A percentile compares a stretch with the other conserved stretches of the same genome.
Conservation (phyloP, 495 filamentous ascomycete species). For the Aspergillus carlsbadensis region DNA sequence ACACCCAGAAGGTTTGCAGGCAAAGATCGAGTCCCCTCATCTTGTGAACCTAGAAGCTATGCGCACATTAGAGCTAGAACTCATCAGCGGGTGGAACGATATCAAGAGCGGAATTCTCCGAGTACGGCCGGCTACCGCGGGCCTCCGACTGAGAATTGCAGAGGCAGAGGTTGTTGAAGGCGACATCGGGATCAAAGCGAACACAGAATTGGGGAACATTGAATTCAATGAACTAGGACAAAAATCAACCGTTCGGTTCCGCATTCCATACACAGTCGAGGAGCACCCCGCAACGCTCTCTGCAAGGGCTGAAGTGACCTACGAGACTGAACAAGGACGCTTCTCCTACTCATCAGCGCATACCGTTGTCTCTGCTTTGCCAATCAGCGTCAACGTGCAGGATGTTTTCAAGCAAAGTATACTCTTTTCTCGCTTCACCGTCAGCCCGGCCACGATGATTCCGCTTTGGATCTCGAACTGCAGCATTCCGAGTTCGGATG, state of each 20-base stretch:
- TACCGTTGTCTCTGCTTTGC: conserved; percentile 66
- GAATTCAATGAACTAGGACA: conserved; percentile 54
- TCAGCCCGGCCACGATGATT: conserved; percentile 71
- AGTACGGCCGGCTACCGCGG: conserved; percentile 80
- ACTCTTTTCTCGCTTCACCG: conserved; percentile 85
- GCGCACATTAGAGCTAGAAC: conserved; percentile 69
- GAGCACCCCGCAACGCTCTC: conserved; percentile 69
- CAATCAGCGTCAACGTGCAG: conserved; percentile 93
- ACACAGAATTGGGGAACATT: conserved; percentile 66
- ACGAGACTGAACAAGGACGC: conserved; percentile 68
- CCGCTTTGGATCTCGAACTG: conserved; percentile 74
- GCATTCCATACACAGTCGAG: conserved; percentile 84
- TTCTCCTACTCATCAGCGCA: conserved; percentile 68
- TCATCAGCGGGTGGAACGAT: conserved; percentile 75
- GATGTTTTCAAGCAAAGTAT: conserved; percentile 85
- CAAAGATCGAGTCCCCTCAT: conserved; percentile 44
- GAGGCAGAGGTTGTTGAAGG: conserved; percentile 61
- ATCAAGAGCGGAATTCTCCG: conserved; percentile 67
- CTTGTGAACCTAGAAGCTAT: conserved; percentile 71
- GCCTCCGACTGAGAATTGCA: conserved; percentile 76
- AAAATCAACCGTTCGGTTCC: conserved; percentile 52
- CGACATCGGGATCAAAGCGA: conserved; percentile 52
- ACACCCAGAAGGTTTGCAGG: conserved; percentile 46
- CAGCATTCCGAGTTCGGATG: conserved; percentile 64
- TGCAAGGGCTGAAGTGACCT: conserved; percentile 73